Conservation (phyloP, 176 grass and related monocot genomes). For the Microstegium vimineum region DNA sequence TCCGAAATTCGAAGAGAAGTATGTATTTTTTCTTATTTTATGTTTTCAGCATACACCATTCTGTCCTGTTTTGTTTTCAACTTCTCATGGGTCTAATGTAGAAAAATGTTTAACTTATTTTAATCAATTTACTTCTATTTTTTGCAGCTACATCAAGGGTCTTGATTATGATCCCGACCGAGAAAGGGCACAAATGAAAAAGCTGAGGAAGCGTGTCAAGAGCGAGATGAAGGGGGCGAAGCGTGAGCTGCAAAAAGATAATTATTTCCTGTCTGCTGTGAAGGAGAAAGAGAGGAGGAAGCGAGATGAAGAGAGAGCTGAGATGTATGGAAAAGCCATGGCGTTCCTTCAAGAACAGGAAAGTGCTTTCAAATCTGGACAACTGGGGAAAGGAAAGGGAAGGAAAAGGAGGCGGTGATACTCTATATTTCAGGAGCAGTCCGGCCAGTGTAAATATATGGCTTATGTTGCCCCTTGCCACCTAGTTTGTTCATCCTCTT, state of each 20-base stretch:
- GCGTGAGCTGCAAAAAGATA: slow-evolving; percentile 82
- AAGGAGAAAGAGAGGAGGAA: slow-evolving; percentile 62
- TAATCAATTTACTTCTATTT: slow-evolving; percentile 11
- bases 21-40: slow-evolving; percentile 33
- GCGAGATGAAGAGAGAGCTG: slow-evolving; percentile 69
- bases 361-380: slow-evolving; percentile 83
- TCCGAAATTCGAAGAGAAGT: slow-evolving; percentile 95
- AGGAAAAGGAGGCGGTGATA: slow-evolving; percentile 70
- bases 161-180: slow-evolving; percentile 96
- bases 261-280: slow-evolving; percentile 58
- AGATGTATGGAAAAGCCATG: slow-evolving; percentile 56
- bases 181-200: slow-evolving; percentile 84
- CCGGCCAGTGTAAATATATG: slow-evolving; percentile 23
- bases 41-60: neutral
- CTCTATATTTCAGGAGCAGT: slow-evolving; percentile 11
- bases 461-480: neutral
- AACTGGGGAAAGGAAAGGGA: slow-evolving; percentile 88
- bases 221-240: slow-evolving; percentile 74
- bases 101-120: neutral
- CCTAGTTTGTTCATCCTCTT: slow-evolving; percentile 10
- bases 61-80: slow-evolving; percentile 1
- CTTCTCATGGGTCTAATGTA: neutral
- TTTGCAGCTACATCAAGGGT: slow-evolving; percentile 84
- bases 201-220: slow-evolving; percentile 65
- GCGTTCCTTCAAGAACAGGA: slow-evolving; percentile 95